Evolutionary conservation across 225 moss, liverwort and hornwort genomes (phyloP), one percentile per base, ranked within the genome.

Genomic region (Antitrichia curtipendula): DNA sequence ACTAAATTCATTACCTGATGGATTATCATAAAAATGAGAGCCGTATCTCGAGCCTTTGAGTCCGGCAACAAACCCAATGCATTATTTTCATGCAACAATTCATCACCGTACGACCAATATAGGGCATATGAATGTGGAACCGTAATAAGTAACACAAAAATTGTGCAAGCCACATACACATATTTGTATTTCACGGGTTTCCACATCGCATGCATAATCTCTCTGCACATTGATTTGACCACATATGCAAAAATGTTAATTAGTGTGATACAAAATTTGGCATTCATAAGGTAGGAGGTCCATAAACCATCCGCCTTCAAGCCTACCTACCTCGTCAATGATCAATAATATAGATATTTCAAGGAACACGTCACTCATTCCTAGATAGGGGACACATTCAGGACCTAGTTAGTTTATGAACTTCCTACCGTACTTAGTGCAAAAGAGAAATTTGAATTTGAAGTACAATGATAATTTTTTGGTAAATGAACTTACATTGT

Each of bases 151-250:
- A 93, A 61, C 8, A 95, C 91, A 31, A 71, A 94, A 47, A 91
- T 7, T 0, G 90, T 90, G 45, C 93, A 91, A 40, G 89, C 88
- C 47, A 94, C 7, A 2, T 94, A 94, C 19, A 93, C 90, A 19
- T 91, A 93, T 82, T 94, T 94, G 82, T 94, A 94, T 66, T 57
- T 88, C 3, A 86, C 73, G 0, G 94, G 94, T 84, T 86, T 94
- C 91, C 91, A 94, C 94, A 94, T 94, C 1, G 94, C 94, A 9
- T 93, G 94, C 94, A 94, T 94, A 23, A 94, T 94, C 52, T 94
- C 94, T 88, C 93, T 93, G 91, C 86, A 83, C 80, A 91, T 75
- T 27, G 15, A 10, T 38, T 79, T 68, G 12, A 50, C 7, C 49
- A 70, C 59, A 41, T 9, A 22, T 21, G 10, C 10, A 36, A 38